Evolutionary conservation across 805 yeast genomes (phyloP), one percentile per base, ranked within the genome.

Genomic region (Starmerella sp.): DNA sequence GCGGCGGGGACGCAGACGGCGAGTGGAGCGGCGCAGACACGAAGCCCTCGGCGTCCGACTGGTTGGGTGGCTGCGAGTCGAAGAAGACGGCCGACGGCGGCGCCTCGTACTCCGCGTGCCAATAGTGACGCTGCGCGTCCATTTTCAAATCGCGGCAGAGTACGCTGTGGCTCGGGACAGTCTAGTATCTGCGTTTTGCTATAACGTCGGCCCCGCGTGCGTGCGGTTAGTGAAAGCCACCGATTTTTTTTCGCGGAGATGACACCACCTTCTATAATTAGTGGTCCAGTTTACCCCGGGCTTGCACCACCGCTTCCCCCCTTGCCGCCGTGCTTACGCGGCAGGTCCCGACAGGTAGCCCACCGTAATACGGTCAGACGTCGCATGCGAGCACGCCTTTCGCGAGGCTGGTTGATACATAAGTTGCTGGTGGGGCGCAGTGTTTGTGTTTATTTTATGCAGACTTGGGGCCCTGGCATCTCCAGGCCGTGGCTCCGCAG

Each of bases 241-340:
- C 15, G 31, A 9, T 42, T 42, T 44, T 44, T 44, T 44, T 44
- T 44, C 30, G 22, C 22, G 22, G 36, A 44, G 30, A n/a, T 31
- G 48, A 31, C 36, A 31, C 34, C 46, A 29, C 36, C 36, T 31
- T 44, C 48, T 44, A 44, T 44, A 44, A 44, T 44, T 44, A 44
- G 48, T 30, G 48, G 48, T 30, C 28, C 13, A n/a, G 14, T 44
- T 31, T 42, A 42, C 35, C 46, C 35, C 48, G 28, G 48, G 36
- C 48, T 44, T 31, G 48, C 36, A 44, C 48, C 22, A 44, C 38
- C 36, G 22, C 29, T 11, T 10, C 10, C 10, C 46, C 46, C 46
- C 48, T 31, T 44, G 48, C 48, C 48, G 48, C 48, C 48, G 36
- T 44, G 48, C 48, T 44, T 44, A 44, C 48, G 36, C 29, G 36